Percentiles rank a stretch among this genome's conserved stretches.
These are phyloP conservation scores for Yamadazyma pseudoaaseri DNA, from an alignment of 1,139 yeast genomes.

Conservation along the genomic window DNA sequence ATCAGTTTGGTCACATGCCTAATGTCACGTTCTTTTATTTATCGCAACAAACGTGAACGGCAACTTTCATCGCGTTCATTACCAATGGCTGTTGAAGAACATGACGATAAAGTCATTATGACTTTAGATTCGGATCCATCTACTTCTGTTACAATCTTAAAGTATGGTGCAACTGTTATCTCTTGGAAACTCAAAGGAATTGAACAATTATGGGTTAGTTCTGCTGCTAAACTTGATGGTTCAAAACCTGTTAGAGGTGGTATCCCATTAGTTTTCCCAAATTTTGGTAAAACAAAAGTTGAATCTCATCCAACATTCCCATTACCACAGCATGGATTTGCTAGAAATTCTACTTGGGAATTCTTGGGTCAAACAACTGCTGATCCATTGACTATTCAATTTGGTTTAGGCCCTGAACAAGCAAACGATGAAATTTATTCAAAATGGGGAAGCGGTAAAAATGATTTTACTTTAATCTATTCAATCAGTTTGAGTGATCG, in stretches of 20 bases:
- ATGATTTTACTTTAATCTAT: constrained; percentile 75
- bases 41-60: no score
- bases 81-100: constrained; percentile 51
- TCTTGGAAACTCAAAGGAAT: constrained; percentile 72
- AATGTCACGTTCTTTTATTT: no score
- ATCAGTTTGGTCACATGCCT: no score
- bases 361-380: constrained; percentile 76
- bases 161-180: constrained; percentile 83
- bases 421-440: constrained; percentile 63
- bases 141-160: constrained; percentile 64
- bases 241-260: constrained; percentile 96
- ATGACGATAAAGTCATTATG: constrained; percentile 60
- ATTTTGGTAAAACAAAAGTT: constrained; percentile 71
- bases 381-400: constrained; percentile 68
- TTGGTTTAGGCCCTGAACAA: constrained; percentile 84
- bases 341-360: constrained; percentile 88
- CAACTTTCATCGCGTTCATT: no score
- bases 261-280: constrained; percentile 92
- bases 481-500: constrained; percentile 60
- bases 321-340: constrained; percentile 96
- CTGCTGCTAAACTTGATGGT: constrained; percentile 84
- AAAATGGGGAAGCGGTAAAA: constrained; percentile 47
- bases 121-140: constrained; percentile 52
- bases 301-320: constrained; percentile 34
- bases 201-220: constrained; percentile 67